Evolutionary conservation across 2,329 filamentous ascomycete genomes (phyloP), one percentile per base, ranked within the genome.

Genomic region (Claviceps spartinae): DNA sequence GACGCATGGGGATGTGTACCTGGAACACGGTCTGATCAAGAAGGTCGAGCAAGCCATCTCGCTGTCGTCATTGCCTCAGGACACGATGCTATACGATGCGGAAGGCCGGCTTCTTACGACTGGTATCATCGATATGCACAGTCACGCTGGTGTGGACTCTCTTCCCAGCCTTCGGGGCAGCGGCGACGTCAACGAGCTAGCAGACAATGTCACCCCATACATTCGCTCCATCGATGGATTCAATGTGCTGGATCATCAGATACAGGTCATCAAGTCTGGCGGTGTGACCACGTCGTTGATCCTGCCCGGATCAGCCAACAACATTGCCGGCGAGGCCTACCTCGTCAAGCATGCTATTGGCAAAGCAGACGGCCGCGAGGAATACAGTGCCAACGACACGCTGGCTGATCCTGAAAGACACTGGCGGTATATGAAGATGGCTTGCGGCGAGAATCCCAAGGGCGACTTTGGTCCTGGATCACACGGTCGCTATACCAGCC

Each of bases 401-500:
- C 70, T 86, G 9, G 82, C 83, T 1, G 80, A 85, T 49, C 82
- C 82, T 0, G 81, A 83, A 43, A 71, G 72, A 22, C 77, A 70
- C 54, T 83, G 81, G 77, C 73, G 83, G 20, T 86, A 84, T 63
- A 83, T 87, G 73, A 86, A 87, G 68, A 86, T 86, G 82, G 83
- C 83, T 0, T 86, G 82, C 56, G 83, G 83, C 38, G 83, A 86
- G 65, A 86, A 86, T 58, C 70, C 82, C 1, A 85, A 85, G 67
- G 67, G 73, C 1, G 68, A 79, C 0, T 83, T 85, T 54, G 81
- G 42, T 5, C 8, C 26, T 38, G 16, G 2, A 4, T 40, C 42
- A 14, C 46, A 40, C 4, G 79, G 78, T 49, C 69, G 69, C 46
- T 81, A 80, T 0, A 72, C 72, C 51, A 84, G 78, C 55, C 71